These are phyloP conservation scores for Citrus sp. DNA, from an alignment of 345 rosid genomes.

Conservation along the genomic window DNA sequence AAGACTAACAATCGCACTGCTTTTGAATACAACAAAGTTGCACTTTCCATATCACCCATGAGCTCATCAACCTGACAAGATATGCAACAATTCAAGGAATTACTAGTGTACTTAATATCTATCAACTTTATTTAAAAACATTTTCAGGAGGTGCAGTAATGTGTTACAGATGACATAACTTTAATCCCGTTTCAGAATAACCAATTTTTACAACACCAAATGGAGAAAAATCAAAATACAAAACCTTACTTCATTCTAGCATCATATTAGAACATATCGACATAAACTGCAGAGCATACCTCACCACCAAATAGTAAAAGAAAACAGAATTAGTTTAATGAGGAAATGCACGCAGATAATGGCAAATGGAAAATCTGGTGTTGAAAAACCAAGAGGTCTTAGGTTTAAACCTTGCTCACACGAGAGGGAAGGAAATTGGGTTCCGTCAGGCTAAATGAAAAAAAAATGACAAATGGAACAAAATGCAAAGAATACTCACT, in stretches of 20 bases:
- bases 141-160: background rate
- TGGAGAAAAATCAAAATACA: background rate
- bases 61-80: conserved; percentile 68
- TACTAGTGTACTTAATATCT: background rate
- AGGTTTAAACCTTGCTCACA: no score
- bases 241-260: background rate
- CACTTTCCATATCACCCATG: conserved; percentile 66
- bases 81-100: background rate
- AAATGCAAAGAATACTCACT: conserved; percentile 43
- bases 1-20: conserved; percentile 71
- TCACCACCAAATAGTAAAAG: background rate
- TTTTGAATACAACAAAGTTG: conserved; percentile 57
- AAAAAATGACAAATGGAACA: background rate
- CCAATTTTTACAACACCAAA: background rate
- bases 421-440: no score
- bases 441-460: no score
- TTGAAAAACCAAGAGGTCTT: no score
- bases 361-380: background rate
- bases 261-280: background rate
- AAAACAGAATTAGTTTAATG: background rate
- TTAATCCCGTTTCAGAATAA: background rate
- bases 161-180: background rate
- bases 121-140: background rate
- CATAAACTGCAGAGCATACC: background rate
- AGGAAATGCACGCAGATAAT: background rate